These are phyloP conservation scores for Solanum hybrid DNA, from an alignment of 305 asterid species.

Conservation along the genomic window DNA sequence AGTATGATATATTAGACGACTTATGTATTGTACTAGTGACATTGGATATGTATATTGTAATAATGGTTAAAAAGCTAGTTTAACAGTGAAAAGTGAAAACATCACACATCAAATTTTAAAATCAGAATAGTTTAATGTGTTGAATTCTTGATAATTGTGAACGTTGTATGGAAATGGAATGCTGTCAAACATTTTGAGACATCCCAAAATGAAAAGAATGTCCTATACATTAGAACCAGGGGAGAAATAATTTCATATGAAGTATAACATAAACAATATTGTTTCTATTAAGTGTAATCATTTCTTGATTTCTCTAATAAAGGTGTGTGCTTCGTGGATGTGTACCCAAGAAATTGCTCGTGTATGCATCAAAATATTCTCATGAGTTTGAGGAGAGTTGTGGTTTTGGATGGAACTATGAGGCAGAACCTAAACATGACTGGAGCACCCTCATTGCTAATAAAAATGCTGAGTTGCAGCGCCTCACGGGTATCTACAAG, in stretches of 20 bases:
- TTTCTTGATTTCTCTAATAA: slow-evolving; percentile 14
- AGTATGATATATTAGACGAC: neutral
- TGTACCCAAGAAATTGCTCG: slow-evolving; percentile 89
- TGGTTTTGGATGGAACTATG: slow-evolving; percentile 90
- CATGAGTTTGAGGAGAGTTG: slow-evolving; percentile 91
- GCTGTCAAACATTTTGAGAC: neutral
- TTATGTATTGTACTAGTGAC: neutral
- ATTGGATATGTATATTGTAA: neutral
- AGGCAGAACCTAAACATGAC: slow-evolving; percentile 77
- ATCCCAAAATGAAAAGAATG: neutral
- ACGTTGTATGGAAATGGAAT: neutral
- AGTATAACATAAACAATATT: neutral
- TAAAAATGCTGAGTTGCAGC: slow-evolving; percentile 86
- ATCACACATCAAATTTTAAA: neutral
- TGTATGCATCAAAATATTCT: slow-evolving; percentile 79
- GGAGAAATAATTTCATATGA: neutral
- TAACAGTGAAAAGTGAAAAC: neutral
- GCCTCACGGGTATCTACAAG: slow-evolving; percentile 83
- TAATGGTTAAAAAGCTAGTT: neutral
- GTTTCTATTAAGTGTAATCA: neutral
- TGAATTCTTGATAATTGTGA: neutral
- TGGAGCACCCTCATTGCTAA: slow-evolving; percentile 90
- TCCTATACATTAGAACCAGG: neutral
- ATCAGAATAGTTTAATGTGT: neutral
- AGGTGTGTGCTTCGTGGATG: slow-evolving; percentile 99